Conservation (phyloP, 2,329 filamentous ascomycete genomes). For the Fusarium lyarnte region DNA sequence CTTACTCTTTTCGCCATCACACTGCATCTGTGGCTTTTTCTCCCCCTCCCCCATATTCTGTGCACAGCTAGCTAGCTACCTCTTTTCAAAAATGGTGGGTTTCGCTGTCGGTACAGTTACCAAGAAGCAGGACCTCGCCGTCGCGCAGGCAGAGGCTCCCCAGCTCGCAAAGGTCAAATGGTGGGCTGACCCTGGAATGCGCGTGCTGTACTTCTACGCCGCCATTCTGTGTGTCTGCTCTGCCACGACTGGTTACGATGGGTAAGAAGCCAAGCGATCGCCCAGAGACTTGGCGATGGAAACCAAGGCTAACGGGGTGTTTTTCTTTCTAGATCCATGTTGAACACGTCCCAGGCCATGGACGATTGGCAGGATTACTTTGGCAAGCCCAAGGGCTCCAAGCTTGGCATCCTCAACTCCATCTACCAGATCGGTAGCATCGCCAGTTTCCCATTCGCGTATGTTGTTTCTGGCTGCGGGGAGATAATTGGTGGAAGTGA, state of each 20-base stretch:
- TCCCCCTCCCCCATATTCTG: background rate
- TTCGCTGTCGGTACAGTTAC: constrained; percentile 15
- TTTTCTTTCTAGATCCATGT: constrained; percentile 48
- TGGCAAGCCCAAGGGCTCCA: constrained; percentile 44
- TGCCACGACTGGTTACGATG: constrained; percentile 70
- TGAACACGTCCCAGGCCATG: constrained; percentile 69
- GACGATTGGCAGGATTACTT: constrained; percentile 63
- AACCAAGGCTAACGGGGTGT: background rate
- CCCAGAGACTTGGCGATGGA: too few species aligned
- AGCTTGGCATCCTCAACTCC: constrained; percentile 60
- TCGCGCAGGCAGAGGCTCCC: constrained; percentile 57
- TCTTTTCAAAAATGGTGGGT: constrained; percentile 11
- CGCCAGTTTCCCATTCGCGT: constrained; percentile 24
- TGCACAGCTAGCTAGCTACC: background rate
- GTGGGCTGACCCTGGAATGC: constrained; percentile 65
- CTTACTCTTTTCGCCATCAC: background rate
- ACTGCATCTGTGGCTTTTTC: background rate
- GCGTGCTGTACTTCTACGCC: constrained; percentile 60
- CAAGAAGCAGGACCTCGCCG: constrained; percentile 41
- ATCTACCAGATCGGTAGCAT: constrained; percentile 59
- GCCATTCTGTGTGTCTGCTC: constrained; percentile 65
- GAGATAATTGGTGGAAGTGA: background rate
- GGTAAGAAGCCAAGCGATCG: constrained; percentile 37
- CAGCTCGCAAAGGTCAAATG: constrained; percentile 65
- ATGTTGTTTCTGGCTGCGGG: background rate